phyloP scores from a whole-genome alignment of 495 filamentous ascomycete species.

The Geopyxis carbonaria region DNA sequence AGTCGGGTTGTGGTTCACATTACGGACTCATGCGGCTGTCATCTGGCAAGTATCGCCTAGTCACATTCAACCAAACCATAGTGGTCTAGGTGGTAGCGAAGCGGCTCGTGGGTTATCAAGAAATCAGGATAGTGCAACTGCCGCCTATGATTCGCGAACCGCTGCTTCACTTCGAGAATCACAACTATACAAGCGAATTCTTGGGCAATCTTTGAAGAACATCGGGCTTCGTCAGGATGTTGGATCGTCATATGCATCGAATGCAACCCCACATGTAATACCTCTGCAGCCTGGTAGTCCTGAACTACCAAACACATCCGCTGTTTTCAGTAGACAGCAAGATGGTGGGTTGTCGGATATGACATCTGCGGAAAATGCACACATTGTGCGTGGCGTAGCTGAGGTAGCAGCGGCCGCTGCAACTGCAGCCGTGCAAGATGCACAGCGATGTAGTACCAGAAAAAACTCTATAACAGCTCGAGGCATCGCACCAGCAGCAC shows the following conservation, averaged over 20 bases:
- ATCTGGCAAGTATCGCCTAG: slow-evolving; percentile 56
- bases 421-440: slow-evolving; percentile 70
- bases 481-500: slow-evolving; percentile 25
- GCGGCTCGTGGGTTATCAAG: slow-evolving; percentile 15
- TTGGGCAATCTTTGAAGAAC: slow-evolving; percentile 73
- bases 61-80: slow-evolving; percentile 25
- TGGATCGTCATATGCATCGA: slow-evolving; percentile 30
- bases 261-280: slow-evolving; percentile 46
- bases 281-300: slow-evolving; percentile 37
- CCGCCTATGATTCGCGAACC: slow-evolving; percentile 9
- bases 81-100: too few species aligned
- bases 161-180: slow-evolving; percentile 49
- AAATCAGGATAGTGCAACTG: slow-evolving; percentile 13
- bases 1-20: slow-evolving; percentile 89
- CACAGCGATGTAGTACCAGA: slow-evolving; percentile 14
- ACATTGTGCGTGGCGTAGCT: slow-evolving; percentile 62
- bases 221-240: slow-evolving; percentile 44
- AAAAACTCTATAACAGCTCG: slow-evolving; percentile 9
- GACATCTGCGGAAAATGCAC: slow-evolving; percentile 59
- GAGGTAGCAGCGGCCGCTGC: slow-evolving; percentile 88
- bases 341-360: slow-evolving; percentile 61
- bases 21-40: slow-evolving; percentile 86
- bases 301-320: background rate
- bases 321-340: background rate
- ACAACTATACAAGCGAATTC: slow-evolving; percentile 78